These are phyloP conservation scores for Globisporangium viniferum DNA, from an alignment of 352 stramenopile species.

Conservation along the genomic window DNA sequence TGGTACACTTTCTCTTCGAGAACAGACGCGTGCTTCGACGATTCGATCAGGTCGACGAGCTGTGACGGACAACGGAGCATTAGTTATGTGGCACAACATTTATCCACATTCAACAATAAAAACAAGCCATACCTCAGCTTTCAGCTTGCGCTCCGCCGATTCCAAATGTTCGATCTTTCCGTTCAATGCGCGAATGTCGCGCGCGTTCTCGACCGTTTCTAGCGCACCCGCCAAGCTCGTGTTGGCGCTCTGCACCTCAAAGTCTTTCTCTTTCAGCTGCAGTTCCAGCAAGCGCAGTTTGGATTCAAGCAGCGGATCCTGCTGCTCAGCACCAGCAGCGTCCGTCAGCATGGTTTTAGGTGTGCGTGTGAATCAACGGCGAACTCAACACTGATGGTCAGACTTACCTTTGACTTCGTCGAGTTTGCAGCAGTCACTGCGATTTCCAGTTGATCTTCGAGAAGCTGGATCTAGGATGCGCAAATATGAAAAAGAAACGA, in stretches of 20 bases:
- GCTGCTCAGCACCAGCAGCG: slow-evolving; percentile 24
- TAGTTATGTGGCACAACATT: background rate
- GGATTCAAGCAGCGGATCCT: slow-evolving; percentile 59
- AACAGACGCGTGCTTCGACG: slow-evolving; percentile 56
- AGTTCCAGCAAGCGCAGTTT: slow-evolving; percentile 66
- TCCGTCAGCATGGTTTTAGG: background rate
- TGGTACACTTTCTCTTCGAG: slow-evolving; percentile 65
- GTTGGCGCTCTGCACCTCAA: slow-evolving; percentile 44
- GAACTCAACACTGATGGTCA: background rate
- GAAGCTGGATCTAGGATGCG: slow-evolving; percentile 44
- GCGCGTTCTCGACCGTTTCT: slow-evolving; percentile 47
- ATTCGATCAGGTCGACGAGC: slow-evolving; percentile 66
- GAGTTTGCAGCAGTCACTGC: slow-evolving; percentile 30
- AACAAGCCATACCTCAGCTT: slow-evolving; percentile 47
- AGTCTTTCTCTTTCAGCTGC: slow-evolving; percentile 62
- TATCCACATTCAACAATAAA: background rate
- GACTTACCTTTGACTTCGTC: slow-evolving; percentile 14
- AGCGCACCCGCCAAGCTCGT: slow-evolving; percentile 48
- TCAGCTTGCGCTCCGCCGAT: slow-evolving; percentile 55
- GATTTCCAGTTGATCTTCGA: slow-evolving; percentile 60
- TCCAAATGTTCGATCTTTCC: slow-evolving; percentile 63
- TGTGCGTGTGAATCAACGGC: too few species aligned
- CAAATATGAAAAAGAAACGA: background rate
- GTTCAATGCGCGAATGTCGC: slow-evolving; percentile 53
- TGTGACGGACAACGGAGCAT: slow-evolving; percentile 10